Evolutionary conservation across 306 rosid genomes (phyloP), one percentile per base, ranked within the genome.

Genomic region (Clitoria ternatea): DNA sequence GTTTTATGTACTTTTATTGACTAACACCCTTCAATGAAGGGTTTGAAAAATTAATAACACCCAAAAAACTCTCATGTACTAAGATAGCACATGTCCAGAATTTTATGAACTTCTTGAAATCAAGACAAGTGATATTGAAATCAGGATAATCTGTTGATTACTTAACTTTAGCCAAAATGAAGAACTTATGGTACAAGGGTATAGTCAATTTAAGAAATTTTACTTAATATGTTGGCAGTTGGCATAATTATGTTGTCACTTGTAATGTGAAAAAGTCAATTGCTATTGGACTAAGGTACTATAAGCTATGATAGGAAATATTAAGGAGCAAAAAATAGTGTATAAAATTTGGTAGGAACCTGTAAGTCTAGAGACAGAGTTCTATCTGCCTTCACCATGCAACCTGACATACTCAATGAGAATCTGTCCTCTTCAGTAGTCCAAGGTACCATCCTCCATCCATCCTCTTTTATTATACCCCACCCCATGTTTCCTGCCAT

Each of bases 381-480:
- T 94, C 99, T 97, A 94, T 85, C 99, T 84, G 6, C 99, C 99
- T 82, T 94, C 99, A 59, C 99, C 99, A 79, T 91, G 91, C 11
- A 86, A 23, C 62, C 82, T 81, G 45, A 94, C 97, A 89, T 94
- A 91, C 45, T 94, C 83, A 77, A 83, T 83, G 17, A 94, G 96
- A 91, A 74, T 65, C 86, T 77, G 79, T 94, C 97, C 70, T 94
- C 99, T 54, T 91, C 96, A 73, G 91, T 70, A 80, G 97, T 94
- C 99, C 99, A 94, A 60, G 99, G 99, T 14, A 97, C 99, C 80
- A 91, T 94, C 61, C 99, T 87, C 96, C 99, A 94, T 10, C 86
- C 92, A 55, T 81, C 91, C 6, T 89, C 95, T 64, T 84, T 92
- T 48, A 79, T 64, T 6, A 80, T 35, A 24, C 88, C 87, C 94